Conservation (phyloP, 2,329 filamentous ascomycete species). For the Talaromyces sp. region DNA sequence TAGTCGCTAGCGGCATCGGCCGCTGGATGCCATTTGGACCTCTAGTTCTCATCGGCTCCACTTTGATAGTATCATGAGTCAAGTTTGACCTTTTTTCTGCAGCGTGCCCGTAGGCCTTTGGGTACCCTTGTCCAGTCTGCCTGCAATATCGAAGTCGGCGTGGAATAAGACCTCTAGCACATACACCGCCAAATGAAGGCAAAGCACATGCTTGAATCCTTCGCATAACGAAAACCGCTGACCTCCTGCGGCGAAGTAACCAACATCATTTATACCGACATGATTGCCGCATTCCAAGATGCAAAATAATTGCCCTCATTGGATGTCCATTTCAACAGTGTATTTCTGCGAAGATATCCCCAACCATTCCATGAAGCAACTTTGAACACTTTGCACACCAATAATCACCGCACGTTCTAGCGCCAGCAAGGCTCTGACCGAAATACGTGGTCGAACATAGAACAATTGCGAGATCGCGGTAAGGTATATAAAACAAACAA, state of each 20-base stretch:
- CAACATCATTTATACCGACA: not conserved
- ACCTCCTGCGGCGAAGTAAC: not conserved
- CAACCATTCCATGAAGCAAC: not conserved
- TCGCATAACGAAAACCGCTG: constrained; percentile 2
- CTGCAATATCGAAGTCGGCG: constrained; percentile 3
- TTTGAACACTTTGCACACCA: not conserved
- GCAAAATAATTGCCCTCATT: not conserved
- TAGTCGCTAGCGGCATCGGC: constrained; percentile 33
- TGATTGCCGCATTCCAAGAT: not conserved
- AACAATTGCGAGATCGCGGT: constrained; percentile 1
- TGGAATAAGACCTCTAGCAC: constrained; percentile 2
- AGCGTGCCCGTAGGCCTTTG: constrained; percentile 1
- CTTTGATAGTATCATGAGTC: constrained; percentile 7
- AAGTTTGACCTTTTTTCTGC: constrained; percentile 9
- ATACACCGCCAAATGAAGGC: constrained; percentile 1
- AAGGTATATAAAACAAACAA: not conserved
- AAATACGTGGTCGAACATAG: constrained; percentile 8
- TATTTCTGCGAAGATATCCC: not conserved
- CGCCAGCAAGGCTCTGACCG: not conserved
- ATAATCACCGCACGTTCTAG: not conserved
- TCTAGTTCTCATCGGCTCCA: constrained; percentile 20
- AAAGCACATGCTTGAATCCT: constrained; percentile 5
- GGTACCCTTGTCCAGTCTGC: not conserved
- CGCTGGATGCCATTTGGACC: constrained; percentile 23
- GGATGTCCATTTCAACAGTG: not conserved